phyloP scores from a whole-genome alignment of 108 stramenopile species.

The Craspedostauros australis region DNA sequence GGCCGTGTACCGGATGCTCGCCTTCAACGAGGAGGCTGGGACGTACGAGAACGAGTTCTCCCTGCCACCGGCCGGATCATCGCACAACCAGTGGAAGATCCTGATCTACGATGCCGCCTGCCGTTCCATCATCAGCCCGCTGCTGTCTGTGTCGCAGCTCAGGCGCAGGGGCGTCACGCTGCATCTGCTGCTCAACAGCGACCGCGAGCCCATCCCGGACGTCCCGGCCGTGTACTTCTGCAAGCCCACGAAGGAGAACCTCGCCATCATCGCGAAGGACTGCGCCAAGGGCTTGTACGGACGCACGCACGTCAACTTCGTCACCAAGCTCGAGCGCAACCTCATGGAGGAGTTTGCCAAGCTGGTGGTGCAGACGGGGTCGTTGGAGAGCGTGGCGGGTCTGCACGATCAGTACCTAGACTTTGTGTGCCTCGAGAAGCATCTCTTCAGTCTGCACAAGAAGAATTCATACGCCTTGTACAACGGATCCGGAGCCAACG shows the following conservation, averaged over 20 bases:
- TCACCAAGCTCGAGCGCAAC: conserved; percentile 73
- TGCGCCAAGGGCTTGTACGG: conserved; percentile 70
- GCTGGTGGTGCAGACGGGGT: conserved; percentile 76
- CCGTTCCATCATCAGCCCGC: conserved; percentile 93
- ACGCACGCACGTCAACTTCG: conserved; percentile 81
- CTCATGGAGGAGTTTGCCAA: conserved; percentile 95
- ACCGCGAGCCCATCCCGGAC: conserved; percentile 93
- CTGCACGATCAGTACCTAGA: conserved; percentile 94
- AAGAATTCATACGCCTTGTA: conserved; percentile 75
- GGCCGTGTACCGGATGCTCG: conserved; percentile 75
- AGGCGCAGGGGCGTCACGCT: conserved; percentile 95
- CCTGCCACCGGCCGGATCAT: conserved; percentile 51
- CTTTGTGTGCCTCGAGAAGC: conserved; percentile 86
- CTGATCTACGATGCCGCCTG: conserved; percentile 93
- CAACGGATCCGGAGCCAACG: conserved; percentile 83
- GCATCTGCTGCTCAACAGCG: conserved; percentile 85
- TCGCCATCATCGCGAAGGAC: conserved; percentile 86
- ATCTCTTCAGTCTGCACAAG: conserved; percentile 82
- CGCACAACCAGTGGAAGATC: conserved; percentile 94
- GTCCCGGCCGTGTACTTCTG: conserved; percentile 97
- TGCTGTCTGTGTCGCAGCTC: conserved; percentile 89
- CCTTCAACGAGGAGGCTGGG: conserved; percentile 50
- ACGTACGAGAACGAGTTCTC: conserved; percentile 29
- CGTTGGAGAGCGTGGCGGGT: conserved; percentile 65
- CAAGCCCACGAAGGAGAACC: conserved; percentile 86